phyloP scores from a whole-genome alignment of 2,329 filamentous ascomycete species.

The Cercospora sojina region DNA sequence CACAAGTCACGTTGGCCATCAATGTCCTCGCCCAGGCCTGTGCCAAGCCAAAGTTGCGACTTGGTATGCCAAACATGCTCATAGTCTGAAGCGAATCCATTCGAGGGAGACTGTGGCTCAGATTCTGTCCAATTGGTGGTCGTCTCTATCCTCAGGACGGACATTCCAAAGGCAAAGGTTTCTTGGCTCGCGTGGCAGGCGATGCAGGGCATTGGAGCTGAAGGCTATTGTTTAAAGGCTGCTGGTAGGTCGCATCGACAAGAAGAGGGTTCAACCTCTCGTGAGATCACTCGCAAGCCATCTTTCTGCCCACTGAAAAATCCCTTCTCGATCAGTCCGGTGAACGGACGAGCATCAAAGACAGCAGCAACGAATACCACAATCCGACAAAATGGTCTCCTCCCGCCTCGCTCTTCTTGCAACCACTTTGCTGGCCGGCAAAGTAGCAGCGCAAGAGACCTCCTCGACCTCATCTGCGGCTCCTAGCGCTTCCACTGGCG shows the following conservation, averaged over 20 bases:
- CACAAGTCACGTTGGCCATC: background rate
- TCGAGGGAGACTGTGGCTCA: background rate
- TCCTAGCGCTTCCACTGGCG: background rate
- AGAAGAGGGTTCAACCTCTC: background rate
- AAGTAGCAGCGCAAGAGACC: background rate
- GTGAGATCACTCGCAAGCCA: background rate
- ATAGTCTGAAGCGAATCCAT: background rate
- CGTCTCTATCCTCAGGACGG: background rate
- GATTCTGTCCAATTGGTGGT: background rate
- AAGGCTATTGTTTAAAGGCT: background rate
- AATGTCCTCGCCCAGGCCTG: background rate
- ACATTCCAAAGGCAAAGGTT: background rate
- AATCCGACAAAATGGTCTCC: background rate
- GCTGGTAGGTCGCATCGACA: background rate
- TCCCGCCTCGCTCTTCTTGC: background rate
- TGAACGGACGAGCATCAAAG: background rate
- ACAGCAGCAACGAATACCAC: background rate
- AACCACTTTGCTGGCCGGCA: background rate
- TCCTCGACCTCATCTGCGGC: background rate
- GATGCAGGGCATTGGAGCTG: background rate
- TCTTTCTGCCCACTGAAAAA: background rate
- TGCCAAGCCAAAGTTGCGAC: background rate
- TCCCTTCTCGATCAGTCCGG: background rate
- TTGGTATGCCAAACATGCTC: conserved; percentile 1
- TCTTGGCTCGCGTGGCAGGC: background rate